phyloP scores from a whole-genome alignment of 768 basidiomycete genomes.

The Phaffia tasmanica region DNA sequence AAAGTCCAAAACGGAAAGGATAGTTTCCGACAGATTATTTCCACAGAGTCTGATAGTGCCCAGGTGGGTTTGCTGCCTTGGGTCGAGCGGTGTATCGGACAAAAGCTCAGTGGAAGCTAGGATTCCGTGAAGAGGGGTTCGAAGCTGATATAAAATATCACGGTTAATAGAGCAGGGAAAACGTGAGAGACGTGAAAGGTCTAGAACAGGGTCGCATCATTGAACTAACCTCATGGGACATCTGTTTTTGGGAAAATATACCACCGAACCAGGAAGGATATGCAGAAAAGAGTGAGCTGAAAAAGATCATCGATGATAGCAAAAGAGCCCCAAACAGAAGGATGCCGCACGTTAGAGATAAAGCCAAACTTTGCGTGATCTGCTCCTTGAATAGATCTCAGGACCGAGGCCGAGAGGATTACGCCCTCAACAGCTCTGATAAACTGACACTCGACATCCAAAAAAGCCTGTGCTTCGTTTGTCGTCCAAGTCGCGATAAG shows the following conservation, averaged over 20 bases:
- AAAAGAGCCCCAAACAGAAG: too few relatives aligned
- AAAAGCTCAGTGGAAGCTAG: conserved; percentile 75
- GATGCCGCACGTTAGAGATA: too few relatives aligned
- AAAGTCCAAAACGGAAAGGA: conserved; percentile 91
- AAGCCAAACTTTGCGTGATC: too few relatives aligned
- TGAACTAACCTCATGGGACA: too few relatives aligned
- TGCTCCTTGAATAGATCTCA: background rate
- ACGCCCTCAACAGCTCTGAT: conserved; percentile 2
- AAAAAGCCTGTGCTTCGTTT: background rate
- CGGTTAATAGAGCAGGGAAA: too few relatives aligned
- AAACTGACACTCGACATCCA: conserved; percentile 6
- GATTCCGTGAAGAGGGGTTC: conserved; percentile 83
- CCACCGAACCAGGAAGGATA: too few relatives aligned
- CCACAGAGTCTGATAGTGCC: conserved; percentile 89
- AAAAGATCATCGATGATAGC: too few relatives aligned
- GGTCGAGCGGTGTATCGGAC: conserved; percentile 63
- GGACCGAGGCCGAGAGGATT: background rate
- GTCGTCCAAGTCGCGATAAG: background rate
- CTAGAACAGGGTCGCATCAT: too few relatives aligned
- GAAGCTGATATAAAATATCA: conserved; percentile 25
- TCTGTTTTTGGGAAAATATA: too few relatives aligned
- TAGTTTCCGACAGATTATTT: conserved; percentile 83
- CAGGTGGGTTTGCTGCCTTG: conserved; percentile 71
- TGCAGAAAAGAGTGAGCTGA: too few relatives aligned
- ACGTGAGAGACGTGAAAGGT: too few relatives aligned